Conservation (phyloP, 2,329 filamentous ascomycete genomes). For the Penicillium sp. region DNA sequence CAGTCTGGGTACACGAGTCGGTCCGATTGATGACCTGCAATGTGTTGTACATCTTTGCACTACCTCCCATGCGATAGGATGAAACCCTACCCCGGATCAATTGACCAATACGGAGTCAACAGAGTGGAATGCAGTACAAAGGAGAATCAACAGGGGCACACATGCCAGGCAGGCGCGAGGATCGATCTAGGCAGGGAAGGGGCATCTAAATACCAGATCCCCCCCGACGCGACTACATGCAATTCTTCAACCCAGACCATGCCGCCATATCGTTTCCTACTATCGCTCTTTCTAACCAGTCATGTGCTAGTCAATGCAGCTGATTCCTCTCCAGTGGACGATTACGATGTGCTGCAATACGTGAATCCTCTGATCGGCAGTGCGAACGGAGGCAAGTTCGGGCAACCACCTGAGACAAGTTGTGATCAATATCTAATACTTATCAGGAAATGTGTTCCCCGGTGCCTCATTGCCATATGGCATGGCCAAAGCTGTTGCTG, state of each 20-base stretch:
- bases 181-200: neutral
- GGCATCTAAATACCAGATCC: neutral
- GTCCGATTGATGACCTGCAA: neutral
- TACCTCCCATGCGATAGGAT: neutral
- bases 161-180: neutral
- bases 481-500: slow-evolving; percentile 57
- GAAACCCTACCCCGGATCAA: neutral
- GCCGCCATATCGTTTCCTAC: slow-evolving; percentile 9
- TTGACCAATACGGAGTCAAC: neutral
- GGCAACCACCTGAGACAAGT: neutral
- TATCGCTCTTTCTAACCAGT: slow-evolving; percentile 15
- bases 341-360: slow-evolving; percentile 47
- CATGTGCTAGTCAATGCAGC: slow-evolving; percentile 12
- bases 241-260: slow-evolving; percentile 4
- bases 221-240: neutral
- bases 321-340: slow-evolving; percentile 14
- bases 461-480: slow-evolving; percentile 57
- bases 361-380: slow-evolving; percentile 56
- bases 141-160: slow-evolving; percentile 1
- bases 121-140: neutral
- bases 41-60: neutral
- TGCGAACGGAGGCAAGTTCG: slow-evolving; percentile 45
- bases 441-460: slow-evolving; percentile 55
- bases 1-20: neutral
- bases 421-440: neutral